Conservation (phyloP, 192 early-diverging fungal species). For the Chytriomyces sp. region DNA sequence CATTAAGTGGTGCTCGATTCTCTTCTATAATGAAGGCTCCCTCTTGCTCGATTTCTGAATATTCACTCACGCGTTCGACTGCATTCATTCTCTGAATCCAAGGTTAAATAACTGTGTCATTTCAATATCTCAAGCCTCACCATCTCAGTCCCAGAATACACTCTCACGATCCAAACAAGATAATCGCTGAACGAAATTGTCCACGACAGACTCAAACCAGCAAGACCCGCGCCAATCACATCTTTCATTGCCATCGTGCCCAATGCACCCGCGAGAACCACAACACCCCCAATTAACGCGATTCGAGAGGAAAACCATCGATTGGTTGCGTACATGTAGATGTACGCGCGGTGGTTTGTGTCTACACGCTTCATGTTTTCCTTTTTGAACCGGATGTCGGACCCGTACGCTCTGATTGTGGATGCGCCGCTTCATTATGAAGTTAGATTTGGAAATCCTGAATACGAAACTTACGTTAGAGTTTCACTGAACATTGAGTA, state of each 20-base stretch:
- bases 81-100: constrained; percentile 34
- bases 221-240: constrained; percentile 71
- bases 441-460: neutral
- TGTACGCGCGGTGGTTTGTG: constrained; percentile 79
- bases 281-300: constrained; percentile 54
- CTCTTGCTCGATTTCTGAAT: constrained; percentile 81
- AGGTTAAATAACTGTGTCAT: neutral
- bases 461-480: constrained; percentile 26
- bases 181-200: constrained; percentile 75
- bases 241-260: constrained; percentile 1
- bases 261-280: constrained; percentile 21
- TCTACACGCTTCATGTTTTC: constrained; percentile 44
- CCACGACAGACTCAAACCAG: constrained; percentile 81
- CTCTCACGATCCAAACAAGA: constrained; percentile 47
- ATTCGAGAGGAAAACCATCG: constrained; percentile 71
- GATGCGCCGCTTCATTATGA: constrained; percentile 31
- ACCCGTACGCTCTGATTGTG: constrained; percentile 47
- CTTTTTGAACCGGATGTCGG: constrained; percentile 31
- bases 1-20: constrained; percentile 39
- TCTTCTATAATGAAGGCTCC: constrained; percentile 65
- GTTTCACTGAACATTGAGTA: constrained; percentile 84
- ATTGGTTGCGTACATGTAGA: constrained; percentile 82
- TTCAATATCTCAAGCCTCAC: constrained; percentile 34
- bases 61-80: constrained; percentile 88
- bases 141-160: constrained; percentile 70